Base-by-base conservation (phyloP, 139 green algal genomes). In the Ettlia oleoabundans region DNA sequence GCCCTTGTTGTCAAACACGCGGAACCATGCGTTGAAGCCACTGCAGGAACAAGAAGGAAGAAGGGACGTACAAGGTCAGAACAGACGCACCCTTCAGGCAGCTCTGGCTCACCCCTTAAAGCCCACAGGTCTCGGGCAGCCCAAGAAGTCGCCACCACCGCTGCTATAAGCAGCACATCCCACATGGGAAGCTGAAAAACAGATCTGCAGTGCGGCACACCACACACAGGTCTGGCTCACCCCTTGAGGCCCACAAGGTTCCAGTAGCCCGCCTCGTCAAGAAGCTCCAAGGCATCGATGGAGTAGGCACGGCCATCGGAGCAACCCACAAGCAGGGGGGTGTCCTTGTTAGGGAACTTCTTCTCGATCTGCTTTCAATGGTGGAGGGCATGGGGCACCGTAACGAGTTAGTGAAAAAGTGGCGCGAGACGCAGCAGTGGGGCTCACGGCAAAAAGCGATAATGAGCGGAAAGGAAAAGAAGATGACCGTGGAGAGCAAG, bases 21-120 rank as follows among this genome's bases (percentile, higher is more conserved):
- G 66, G 85, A 92, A 95, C 93, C 94, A 97, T 26, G 84, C 85
- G 83, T 94, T 90, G 90, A 92, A 97, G 42, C 94, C 94, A 35
- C 94, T 91, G 75, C 88, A 87, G 55, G 55, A n/a, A 65, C 5
- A 5, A 65, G 55, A n/a, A 9, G 55, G 18, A n/a, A 32, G 55
- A 65, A 65, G 21, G 9, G 18, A n/a, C 55, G 5, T 32, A n/a
- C 18, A 65, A 28, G 30, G 15, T 28, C 55, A 28, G 55, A 32
- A 22, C 55, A 65, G 55, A 65, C 9, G 55, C 30, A n/a, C n/a
- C n/a, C n/a, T n/a, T n/a, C n/a, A n/a, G n/a, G n/a, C n/a, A n/a
- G n/a, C n/a, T n/a, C n/a, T n/a, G n/a, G n/a, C 73, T 53, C 73
- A 80, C 73, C 73, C 90, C 72, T 88, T 89, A 28, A 96, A 78